Base-by-base conservation (phyloP, 495 filamentous ascomycete species). In the Tirmania nivea region DNA sequence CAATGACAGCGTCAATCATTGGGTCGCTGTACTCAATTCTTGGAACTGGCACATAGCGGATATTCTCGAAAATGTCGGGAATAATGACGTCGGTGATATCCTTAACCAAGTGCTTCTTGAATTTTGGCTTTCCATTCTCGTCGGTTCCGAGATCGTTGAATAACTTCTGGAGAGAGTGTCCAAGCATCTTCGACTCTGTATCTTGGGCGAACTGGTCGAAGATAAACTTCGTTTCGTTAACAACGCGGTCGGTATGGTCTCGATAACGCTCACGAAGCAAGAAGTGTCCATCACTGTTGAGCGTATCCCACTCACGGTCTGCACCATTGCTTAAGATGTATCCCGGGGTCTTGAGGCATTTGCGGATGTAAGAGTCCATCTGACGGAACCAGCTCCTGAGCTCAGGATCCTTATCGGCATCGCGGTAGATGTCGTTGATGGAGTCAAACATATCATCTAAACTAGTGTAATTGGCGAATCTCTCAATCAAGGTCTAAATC, bases 391-490 rank as follows among this genome's bases (percentile, higher is more conserved):
- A 97, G 45, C 77, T 70, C 59, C 79, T 84, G 34, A 97, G 76
- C 60, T 94, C 85, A 0, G 84, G 81, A 57, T 97, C 90, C 17
- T 72, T 73, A 59, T 96, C 87, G 8, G 90, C 84, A 70, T 95
- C 88, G n/a, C 72, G 68, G 68, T 96, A 97, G 57, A 97, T 79
- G 53, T 73, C 75, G 61, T 92, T 83, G 65, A 97, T 79, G 1
- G 89, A 78, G 48, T 81, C 81, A 65, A 92, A 83, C 36, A 96
- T 67, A 65, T 92, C 85, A 56, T 92, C 81, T 39, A 76, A 72
- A 1, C 86, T 94, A 8, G 90, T 97, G 65, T 78, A 80, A 68
- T 96, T 96, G 63, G 90, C 90, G 59, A 95, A 96, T 49, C 90
- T 81, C 71, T 97, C 92, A 56, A 96, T 78, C 17, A 97, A 73